A percentile compares a stretch with the other conserved stretches of the same genome.
Evolutionary conservation across 805 yeast species (phyloP).

Genomic region (Candida succiphila): DNA sequence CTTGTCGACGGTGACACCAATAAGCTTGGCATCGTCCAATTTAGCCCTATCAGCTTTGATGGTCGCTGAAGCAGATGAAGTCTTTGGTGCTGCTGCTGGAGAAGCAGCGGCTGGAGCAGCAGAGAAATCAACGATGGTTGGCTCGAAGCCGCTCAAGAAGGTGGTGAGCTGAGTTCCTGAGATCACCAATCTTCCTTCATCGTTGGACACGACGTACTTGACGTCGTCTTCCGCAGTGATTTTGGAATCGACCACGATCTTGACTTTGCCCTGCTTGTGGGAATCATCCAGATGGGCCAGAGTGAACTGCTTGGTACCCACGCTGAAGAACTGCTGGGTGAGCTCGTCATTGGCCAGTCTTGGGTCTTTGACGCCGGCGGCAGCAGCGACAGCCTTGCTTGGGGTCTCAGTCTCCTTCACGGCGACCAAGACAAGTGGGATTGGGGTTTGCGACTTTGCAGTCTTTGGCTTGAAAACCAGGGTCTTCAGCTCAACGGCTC

Average conservation of each 20-base stretch:
- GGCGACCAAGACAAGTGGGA: slow-evolving; percentile 77
- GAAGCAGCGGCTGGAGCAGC: slow-evolving; percentile 32
- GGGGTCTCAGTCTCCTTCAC: slow-evolving; percentile 64
- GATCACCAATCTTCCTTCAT: slow-evolving; percentile 39
- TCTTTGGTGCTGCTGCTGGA: slow-evolving; percentile 26
- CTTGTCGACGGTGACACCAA: slow-evolving; percentile 95
- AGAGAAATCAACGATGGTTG: slow-evolving; percentile 43
- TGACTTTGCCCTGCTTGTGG: slow-evolving; percentile 45
- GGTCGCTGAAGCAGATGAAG: slow-evolving; percentile 16
- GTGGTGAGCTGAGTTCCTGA: slow-evolving; percentile 35
- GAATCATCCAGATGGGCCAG: slow-evolving; percentile 38
- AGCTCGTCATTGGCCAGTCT: slow-evolving; percentile 80
- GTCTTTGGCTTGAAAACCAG: slow-evolving; percentile 89
- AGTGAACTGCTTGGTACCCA: slow-evolving; percentile 51
- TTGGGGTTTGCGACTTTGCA: slow-evolving; percentile 67
- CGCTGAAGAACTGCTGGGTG: slow-evolving; percentile 50
- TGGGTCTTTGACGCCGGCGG: slow-evolving; percentile 72
- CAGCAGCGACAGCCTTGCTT: slow-evolving; percentile 49
- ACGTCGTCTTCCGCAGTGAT: slow-evolving; percentile 32
- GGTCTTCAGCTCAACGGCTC: slow-evolving; percentile 53
- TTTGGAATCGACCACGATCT: slow-evolving; percentile 46
- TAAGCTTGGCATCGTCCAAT: slow-evolving; percentile 77
- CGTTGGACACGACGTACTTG: slow-evolving; percentile 36
- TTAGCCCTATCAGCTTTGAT: slow-evolving; percentile 37
- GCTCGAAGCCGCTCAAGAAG: slow-evolving; percentile 42